Evolutionary conservation across 176 grass and related monocot genomes (phyloP).

Genomic region (Stipa capillata): DNA sequence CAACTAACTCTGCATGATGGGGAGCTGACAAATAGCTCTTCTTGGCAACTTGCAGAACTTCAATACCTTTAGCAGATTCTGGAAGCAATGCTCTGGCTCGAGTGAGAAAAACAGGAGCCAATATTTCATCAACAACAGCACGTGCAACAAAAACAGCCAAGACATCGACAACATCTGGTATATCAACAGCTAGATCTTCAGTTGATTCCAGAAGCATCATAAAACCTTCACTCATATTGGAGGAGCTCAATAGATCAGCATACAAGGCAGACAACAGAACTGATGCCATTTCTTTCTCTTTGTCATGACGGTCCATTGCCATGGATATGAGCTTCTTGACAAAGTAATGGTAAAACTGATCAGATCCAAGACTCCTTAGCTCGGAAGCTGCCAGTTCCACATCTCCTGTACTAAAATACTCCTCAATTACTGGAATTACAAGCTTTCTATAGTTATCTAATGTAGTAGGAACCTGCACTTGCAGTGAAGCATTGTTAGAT

Average conservation of each 20-base stretch:
- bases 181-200: conserved; percentile 69
- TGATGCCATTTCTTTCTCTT: conserved; percentile 90
- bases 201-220: conserved; percentile 62
- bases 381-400: conserved; percentile 61
- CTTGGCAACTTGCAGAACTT: conserved; percentile 51
- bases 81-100: conserved; percentile 50
- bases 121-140: conserved; percentile 72
- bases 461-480: conserved; percentile 45
- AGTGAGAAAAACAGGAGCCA: conserved; percentile 63
- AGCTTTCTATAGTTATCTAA: conserved; percentile 60
- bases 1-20: conserved; percentile 71
- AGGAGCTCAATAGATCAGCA: conserved; percentile 56
- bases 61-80: conserved; percentile 49
- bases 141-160: conserved; percentile 70
- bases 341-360: conserved; percentile 65
- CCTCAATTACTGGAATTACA: conserved; percentile 57
- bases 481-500: not conserved
- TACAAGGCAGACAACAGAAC: conserved; percentile 67
- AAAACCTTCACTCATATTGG: conserved; percentile 65
- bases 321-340: conserved; percentile 84
- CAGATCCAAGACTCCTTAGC: conserved; percentile 44
- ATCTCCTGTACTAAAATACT: conserved; percentile 82
- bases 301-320: conserved; percentile 86
- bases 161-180: conserved; percentile 68
- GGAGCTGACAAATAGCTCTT: conserved; percentile 83